Percentiles rank a stretch among this genome's conserved stretches.
Conservation (phyloP, 2,329 filamentous ascomycete species). For the Penicillium capsulatum region DNA sequence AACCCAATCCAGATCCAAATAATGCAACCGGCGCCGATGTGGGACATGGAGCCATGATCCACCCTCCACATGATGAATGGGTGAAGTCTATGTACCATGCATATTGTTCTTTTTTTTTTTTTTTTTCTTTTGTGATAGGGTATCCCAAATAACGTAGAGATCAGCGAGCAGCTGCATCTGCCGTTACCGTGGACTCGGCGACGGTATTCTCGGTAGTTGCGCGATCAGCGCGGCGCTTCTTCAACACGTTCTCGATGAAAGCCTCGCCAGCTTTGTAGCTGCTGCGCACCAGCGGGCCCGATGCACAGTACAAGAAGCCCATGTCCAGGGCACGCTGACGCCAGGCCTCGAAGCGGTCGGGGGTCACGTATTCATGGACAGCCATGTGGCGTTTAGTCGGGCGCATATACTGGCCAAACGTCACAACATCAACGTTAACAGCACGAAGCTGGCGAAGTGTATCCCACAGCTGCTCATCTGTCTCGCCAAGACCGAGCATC, state of each 20-base stretch:
- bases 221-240: conserved; percentile 58
- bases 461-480: conserved; percentile 76
- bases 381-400: conserved; percentile 97
- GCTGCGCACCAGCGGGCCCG: conserved; percentile 84
- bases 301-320: conserved; percentile 96
- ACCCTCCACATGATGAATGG: background rate
- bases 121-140: too few species aligned
- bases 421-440: conserved; percentile 85
- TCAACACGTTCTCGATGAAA: conserved; percentile 96
- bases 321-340: conserved; percentile 82
- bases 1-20: conserved; percentile 12
- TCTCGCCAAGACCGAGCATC: conserved; percentile 94
- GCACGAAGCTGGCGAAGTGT: conserved; percentile 75
- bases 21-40: conserved; percentile 21
- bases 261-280: conserved; percentile 98
- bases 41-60: conserved; percentile 2
- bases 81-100: conserved; percentile 5
- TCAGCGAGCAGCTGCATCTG: conserved; percentile 29
- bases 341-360: conserved; percentile 89
- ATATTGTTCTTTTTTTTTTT: conserved; percentile 10
- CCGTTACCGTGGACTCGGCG: conserved; percentile 22
- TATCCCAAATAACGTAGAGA: conserved; percentile 4
- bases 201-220: conserved; percentile 25
- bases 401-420: conserved; percentile 99
- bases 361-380: conserved; percentile 91